Evolutionary conservation across 2,329 filamentous ascomycete genomes (phyloP), one percentile per base, ranked within the genome.

Genomic region (Fusarium sp.): DNA sequence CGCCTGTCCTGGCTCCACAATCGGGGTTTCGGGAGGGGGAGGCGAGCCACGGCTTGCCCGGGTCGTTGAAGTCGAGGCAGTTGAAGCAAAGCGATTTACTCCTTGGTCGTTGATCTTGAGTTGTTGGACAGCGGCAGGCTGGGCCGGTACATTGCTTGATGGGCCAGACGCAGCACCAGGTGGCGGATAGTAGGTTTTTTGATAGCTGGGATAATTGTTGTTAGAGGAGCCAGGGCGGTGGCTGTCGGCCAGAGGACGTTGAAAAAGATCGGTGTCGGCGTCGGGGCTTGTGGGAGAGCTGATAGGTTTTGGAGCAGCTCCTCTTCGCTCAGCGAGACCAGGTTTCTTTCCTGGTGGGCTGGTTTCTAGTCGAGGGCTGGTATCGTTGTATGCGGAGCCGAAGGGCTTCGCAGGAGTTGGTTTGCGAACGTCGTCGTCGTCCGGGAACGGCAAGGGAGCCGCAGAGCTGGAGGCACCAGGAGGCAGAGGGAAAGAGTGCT

Each of bases 31-130:
- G 14, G 96, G 96, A 3, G 96, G 96, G 9, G 96, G 96, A 10
- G 96, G 96, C 34, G 96, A 98, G 48, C 96, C 96, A 76, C 96
- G 90, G 79, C 93, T 95, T 26, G 96, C 96, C 74, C 94, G 91
- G 5, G 96, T 98, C 2, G 96, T 99, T 5, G 95, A 97, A 18
- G 92, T 97, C 1, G 96, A 98, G 20, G 96, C 95, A 13, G 94
- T 97, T 6, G 96, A 98, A 17, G 88, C 87, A 74, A 91, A 90
- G 50, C 90, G 87, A 78, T 89, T 91, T 72, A 92, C 87, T 36
- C 85, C 84, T 57, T 78, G 83, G n/a, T 87, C 85, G 34, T 78
- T 78, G n/a, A 83, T 81, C 79, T 68, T 77, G 26, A 75, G 52
- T 45, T 79, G 73, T 66, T 80, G 66, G 50, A 67, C 62, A 57